phyloP scores from a whole-genome alignment of 1,284 basidiomycete genomes.

The Puccinia polysora region DNA sequence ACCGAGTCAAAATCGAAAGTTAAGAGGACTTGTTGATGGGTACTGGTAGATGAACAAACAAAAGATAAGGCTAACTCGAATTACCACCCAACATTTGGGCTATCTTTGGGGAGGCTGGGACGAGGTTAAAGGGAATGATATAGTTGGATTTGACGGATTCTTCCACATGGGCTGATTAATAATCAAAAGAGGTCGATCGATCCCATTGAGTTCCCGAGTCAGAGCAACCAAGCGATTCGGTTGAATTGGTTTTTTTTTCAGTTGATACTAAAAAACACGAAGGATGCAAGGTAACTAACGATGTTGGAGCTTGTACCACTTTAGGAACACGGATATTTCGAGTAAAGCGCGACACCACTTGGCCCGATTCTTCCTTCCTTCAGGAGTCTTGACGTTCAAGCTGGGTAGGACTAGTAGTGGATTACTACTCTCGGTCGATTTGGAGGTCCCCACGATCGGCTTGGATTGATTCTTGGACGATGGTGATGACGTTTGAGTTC shows the following conservation, averaged over 20 bases:
- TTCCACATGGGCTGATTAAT: constrained; percentile 18
- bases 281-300: constrained; percentile 20
- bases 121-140: constrained; percentile 24
- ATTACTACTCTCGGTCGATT: neutral
- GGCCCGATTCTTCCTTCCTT: constrained; percentile 28
- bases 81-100: constrained; percentile 20
- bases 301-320: constrained; percentile 18
- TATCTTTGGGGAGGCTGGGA: constrained; percentile 16
- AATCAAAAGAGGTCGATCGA: neutral
- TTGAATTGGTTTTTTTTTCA: neutral
- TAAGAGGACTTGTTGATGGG: no score
- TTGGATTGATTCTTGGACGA: no score
- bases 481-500: no score
- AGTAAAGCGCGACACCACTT: constrained; percentile 33
- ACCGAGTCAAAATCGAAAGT: no score
- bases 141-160: constrained; percentile 33
- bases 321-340: constrained; percentile 37
- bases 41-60: no score
- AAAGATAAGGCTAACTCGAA: constrained; percentile 26
- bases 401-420: constrained; percentile 20
- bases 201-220: no score
- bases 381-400: constrained; percentile 11
- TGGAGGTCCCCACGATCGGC: no score
- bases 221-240: no score
- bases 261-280: neutral